Base-by-base conservation (phyloP, 345 rosid species). In the Populus nigra region DNA sequence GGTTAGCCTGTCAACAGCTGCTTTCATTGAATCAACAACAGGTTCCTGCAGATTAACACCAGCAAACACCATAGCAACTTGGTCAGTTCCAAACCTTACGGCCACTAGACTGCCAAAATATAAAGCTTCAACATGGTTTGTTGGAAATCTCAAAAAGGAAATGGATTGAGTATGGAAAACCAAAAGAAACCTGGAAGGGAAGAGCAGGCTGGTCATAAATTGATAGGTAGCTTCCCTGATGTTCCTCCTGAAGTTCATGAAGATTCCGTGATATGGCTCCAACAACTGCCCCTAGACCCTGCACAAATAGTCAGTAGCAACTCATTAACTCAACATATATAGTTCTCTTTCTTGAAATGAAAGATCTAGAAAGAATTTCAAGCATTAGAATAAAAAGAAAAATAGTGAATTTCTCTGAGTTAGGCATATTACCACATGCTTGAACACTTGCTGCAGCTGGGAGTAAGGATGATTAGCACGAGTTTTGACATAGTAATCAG, bases 391-490 rank as follows among this genome's bases (percentile, higher is more conserved):
- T 49, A 53, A 70, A 76, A 71, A 78, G 67, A 55, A 81, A 78
- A 65, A 50, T 61, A 39, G 73, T 57, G 76, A 27, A 69, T 72
- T 47, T 72, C 63, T 78, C 45, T 45, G 71, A 68, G 20, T 49
- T 76, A 10, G 43, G 61, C 71, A 78, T n/a, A 75, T 86, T 96
- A 96, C 99, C 98, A 96, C 98, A 76, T 96, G 99, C 88, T 92
- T 96, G 80, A 91, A 94, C 65, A 96, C 98, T 92, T 94, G 99
- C 78, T 92, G 99, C 83, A 96, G 90, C 89, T 94, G 97, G 23
- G 99, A 94, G 84, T 94, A 96, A 66, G 99, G 99, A 89, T 96
- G 99, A 86, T 94, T 90, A 62, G 98, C 97, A 39, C 99, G 97
- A 61, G 97, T 94, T 84, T 90, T 96, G 75, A 96, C 97, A 77